phyloP scores from a whole-genome alignment of 495 filamentous ascomycete genomes.

The Trichocladium uniseriatum region DNA sequence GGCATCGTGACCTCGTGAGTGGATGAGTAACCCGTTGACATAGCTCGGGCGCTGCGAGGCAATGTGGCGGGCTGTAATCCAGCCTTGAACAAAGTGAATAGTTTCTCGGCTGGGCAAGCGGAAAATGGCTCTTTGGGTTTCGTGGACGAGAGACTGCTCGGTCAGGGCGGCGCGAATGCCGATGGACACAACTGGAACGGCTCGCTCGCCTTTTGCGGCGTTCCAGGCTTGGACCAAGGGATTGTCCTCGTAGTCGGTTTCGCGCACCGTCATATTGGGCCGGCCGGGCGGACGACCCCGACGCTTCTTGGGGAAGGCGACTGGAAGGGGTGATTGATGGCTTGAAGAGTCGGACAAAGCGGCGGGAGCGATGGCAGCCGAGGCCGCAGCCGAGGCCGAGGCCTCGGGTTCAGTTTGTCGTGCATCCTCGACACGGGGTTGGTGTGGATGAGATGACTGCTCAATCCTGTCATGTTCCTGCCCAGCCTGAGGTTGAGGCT shows the following conservation, averaged over 20 bases:
- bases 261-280: constrained; percentile 24
- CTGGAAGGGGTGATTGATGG: constrained; percentile 10
- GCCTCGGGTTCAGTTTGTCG: no score
- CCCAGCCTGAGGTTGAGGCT: background rate
- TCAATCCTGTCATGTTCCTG: background rate
- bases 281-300: constrained; percentile 28
- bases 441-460: background rate
- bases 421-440: background rate
- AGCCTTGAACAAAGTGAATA: constrained; percentile 27
- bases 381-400: no score
- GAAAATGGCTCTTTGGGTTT: constrained; percentile 25
- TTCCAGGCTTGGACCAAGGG: constrained; percentile 25
- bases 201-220: constrained; percentile 17
- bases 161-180: constrained; percentile 22
- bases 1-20: constrained; percentile 25
- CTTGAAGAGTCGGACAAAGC: no score
- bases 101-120: constrained; percentile 20
- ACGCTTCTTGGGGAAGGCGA: constrained; percentile 24
- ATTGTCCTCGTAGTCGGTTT: constrained; percentile 24
- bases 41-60: constrained; percentile 29
- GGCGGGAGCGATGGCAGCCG: no score
- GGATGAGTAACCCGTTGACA: constrained; percentile 28
- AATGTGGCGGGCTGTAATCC: constrained; percentile 29
- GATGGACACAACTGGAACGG: constrained; percentile 17
- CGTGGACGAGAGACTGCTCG: constrained; percentile 20